Conservation (phyloP, 2,329 filamentous ascomycete species). For the Lachnellula arida region DNA sequence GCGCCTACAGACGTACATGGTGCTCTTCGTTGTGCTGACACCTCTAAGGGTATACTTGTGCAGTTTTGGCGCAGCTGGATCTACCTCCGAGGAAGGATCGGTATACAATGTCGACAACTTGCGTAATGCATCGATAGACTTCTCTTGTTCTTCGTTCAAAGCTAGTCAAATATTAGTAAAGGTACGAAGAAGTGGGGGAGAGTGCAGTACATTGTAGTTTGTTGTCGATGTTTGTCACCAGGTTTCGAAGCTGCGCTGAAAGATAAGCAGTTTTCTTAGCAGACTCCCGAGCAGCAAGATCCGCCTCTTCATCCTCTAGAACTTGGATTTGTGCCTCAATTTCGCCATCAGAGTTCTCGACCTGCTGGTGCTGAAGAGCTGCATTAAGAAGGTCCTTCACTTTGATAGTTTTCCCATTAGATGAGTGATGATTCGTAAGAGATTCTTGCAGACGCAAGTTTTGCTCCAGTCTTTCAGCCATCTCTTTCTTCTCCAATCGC, state of each 20-base stretch:
- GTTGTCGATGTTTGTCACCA: slow-evolving; percentile 30
- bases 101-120: slow-evolving; percentile 39
- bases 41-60: slow-evolving; percentile 47
- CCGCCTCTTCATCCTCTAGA: slow-evolving; percentile 11
- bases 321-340: slow-evolving; percentile 1
- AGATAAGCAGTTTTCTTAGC: slow-evolving; percentile 18
- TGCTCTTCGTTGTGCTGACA: slow-evolving; percentile 42
- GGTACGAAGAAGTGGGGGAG: not conserved
- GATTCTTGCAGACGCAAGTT: slow-evolving; percentile 26
- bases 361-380: slow-evolving; percentile 29
- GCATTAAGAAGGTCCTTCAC: slow-evolving; percentile 29
- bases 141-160: slow-evolving; percentile 29
- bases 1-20: slow-evolving; percentile 48
- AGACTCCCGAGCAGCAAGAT: slow-evolving; percentile 3
- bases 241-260: slow-evolving; percentile 25
- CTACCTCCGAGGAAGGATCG: slow-evolving; percentile 16
- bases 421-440: slow-evolving; percentile 22
- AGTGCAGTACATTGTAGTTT: slow-evolving; percentile 27
- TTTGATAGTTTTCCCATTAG: slow-evolving; percentile 22
- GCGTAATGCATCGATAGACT: slow-evolving; percentile 27
- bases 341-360: slow-evolving; percentile 13
- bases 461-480: slow-evolving; percentile 26
- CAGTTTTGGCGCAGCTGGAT: slow-evolving; percentile 20
- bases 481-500: slow-evolving; percentile 25
- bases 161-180: slow-evolving; percentile 22